These are phyloP conservation scores for Helotiales sp. DNA, from an alignment of 2,329 filamentous ascomycete genomes.

Conservation along the genomic window DNA sequence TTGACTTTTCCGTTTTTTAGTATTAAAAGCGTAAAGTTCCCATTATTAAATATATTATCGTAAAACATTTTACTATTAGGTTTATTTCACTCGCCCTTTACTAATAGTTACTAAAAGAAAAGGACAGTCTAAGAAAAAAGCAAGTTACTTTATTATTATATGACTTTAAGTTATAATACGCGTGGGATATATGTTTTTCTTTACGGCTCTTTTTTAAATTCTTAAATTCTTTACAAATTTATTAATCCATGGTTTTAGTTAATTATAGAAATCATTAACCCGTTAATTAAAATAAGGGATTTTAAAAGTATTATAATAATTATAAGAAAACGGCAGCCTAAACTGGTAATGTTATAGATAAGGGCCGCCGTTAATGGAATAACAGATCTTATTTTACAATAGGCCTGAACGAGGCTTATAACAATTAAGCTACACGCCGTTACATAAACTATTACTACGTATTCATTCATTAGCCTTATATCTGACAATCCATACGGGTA, in stretches of 20 bases:
- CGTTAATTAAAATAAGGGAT: constrained; percentile 15
- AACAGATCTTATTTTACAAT: constrained; percentile 14
- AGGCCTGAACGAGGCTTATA: constrained; percentile 10
- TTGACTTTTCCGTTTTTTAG: background rate
- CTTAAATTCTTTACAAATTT: constrained; percentile 21
- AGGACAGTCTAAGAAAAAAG: background rate
- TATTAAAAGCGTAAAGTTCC: background rate
- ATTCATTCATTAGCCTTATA: constrained; percentile 21
- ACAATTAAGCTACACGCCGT: constrained; percentile 17
- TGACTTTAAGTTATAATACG: constrained; percentile 24
- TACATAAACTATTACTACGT: constrained; percentile 20
- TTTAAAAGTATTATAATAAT: constrained; percentile 17
- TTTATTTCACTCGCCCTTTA: background rate
- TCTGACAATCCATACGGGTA: no score
- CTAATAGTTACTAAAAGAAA: background rate
- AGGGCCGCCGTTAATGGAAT: constrained; percentile 20
- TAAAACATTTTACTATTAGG: background rate
- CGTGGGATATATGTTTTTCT: constrained; percentile 20
- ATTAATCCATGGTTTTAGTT: constrained; percentile 19
- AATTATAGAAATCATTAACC: constrained; percentile 20
- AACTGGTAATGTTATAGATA: constrained; percentile 16
- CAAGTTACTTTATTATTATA: constrained; percentile 20
- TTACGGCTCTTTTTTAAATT: constrained; percentile 1
- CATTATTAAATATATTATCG: background rate
- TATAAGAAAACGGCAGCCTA: constrained; percentile 17